These are phyloP conservation scores for Trifolium subterraneum DNA, from an alignment of 306 rosid species.

Conservation along the genomic window DNA sequence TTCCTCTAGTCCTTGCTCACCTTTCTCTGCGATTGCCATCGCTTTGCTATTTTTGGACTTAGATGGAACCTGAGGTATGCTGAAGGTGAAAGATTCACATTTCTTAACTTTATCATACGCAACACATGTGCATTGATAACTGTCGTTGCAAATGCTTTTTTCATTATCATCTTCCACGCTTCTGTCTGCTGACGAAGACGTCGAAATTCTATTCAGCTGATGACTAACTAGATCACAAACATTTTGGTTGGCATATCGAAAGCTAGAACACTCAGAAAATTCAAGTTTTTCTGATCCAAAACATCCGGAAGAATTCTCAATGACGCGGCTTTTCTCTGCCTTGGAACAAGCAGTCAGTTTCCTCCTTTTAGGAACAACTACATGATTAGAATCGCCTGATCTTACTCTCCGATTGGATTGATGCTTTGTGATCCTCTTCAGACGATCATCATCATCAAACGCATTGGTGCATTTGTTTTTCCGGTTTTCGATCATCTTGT, in stretches of 20 bases:
- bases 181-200: background rate
- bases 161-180: constrained; percentile 3
- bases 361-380: constrained; percentile 60
- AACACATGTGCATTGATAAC: background rate
- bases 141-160: background rate
- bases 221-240: background rate
- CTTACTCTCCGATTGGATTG: constrained; percentile 32
- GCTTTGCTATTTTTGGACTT: constrained; percentile 41
- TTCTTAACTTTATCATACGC: background rate
- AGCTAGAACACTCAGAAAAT: constrained; percentile 39
- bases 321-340: background rate
- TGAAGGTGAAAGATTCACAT: constrained; percentile 37
- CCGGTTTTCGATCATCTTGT: constrained; percentile 33
- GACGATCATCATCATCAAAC: constrained; percentile 49
- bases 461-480: constrained; percentile 39
- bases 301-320: background rate
- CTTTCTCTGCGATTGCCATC: constrained; percentile 36
- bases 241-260: constrained; percentile 47
- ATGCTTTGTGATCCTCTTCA: constrained; percentile 47
- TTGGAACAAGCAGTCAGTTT: constrained; percentile 41
- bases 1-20: too few species aligned
- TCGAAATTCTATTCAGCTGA: background rate
- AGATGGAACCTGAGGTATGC: background rate
- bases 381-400: constrained; percentile 51
- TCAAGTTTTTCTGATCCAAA: constrained; percentile 39